Evolutionary conservation across 192 early-diverging fungal genomes (phyloP), one percentile per base, ranked within the genome.

Genomic region (Linderina pennispora): DNA sequence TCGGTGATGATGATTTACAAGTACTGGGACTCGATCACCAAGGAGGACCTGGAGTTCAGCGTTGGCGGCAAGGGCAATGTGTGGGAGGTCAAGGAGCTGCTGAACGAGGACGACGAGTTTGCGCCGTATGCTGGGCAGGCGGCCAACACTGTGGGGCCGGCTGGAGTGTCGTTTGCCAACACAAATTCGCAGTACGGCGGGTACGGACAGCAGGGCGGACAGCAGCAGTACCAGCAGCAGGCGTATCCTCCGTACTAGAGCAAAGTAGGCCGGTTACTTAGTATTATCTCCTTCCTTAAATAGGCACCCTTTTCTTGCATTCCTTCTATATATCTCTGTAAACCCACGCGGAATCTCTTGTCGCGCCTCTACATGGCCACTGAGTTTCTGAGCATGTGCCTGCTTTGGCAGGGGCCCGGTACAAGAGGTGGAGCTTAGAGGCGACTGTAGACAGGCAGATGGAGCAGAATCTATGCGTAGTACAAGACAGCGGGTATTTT

Each of bases 1-100:
- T 83, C 85, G 28, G 92, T 98, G 37, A 97, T 98, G 95, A 94
- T 98, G 91, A 87, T 97, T 1, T 98, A 97, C 84, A 98, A 98
- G 77, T 98, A 92, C 77, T 98, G 95, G 95, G 95, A 98, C 63
- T 87, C 85, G 22, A 97, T 98, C 63, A 98, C 95, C 32, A 96
- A 97, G 77, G 95, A 98, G 58, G 95, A 97, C 55, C 77, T 97
- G 26, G 95, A 98, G 74, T 98, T 95, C 49, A 81, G 78, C 23
- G 83, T 88, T 7, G 82, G 83, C 33, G 71, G 76, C 15, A 85
- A 88, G 60, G 79, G 80, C 58, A 85, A 85, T 46, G 80, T 84
- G 13, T 88, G 85, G 85, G 85, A 88, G 69, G 83, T 88, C 47
- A 88, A 85, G 74, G 85, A 88, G 63, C 65, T 72, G 48, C 61